Percentiles rank a stretch among this genome's conserved stretches.
Evolutionary conservation across 495 filamentous ascomycete genomes (phyloP).

Genomic region (Aspergillus cavernicola): DNA sequence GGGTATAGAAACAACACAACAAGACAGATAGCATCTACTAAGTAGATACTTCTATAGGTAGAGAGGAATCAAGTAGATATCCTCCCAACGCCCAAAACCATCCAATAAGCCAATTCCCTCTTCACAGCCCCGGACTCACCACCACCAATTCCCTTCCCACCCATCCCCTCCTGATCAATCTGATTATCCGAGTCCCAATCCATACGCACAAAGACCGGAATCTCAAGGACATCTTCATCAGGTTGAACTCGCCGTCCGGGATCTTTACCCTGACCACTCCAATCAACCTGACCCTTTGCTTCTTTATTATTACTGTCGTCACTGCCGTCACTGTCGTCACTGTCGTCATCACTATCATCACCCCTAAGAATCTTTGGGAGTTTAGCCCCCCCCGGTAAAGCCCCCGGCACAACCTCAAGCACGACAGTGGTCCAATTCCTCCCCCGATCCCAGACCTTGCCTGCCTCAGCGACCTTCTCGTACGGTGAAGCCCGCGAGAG

Average conservation of each 20-base stretch:
- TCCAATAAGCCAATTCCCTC: conserved; percentile 92
- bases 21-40: neutral
- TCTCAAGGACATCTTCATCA: conserved; percentile 89
- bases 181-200: conserved; percentile 85
- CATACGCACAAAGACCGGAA: conserved; percentile 86
- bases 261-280: conserved; percentile 20
- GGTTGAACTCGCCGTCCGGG: conserved; percentile 43
- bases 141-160: conserved; percentile 38
- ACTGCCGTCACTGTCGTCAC: conserved; percentile 22
- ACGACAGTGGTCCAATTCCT: conserved; percentile 95
- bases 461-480: conserved; percentile 72
- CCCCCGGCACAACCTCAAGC: conserved; percentile 80
- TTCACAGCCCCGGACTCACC: conserved; percentile 37
- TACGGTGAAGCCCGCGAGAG: conserved; percentile 24
- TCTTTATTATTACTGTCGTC: conserved; percentile 15
- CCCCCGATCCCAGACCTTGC: conserved; percentile 91
- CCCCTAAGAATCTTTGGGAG: neutral
- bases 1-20: neutral
- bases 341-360: neutral
- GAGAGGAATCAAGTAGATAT: conserved; percentile 46
- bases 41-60: too few species aligned
- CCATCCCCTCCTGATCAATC: conserved; percentile 56
- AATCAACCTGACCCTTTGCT: conserved; percentile 14
- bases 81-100: conserved; percentile 82
- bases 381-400: conserved; percentile 22